These are phyloP conservation scores for Aureobasidium sp. DNA, from an alignment of 2,329 filamentous ascomycete genomes.

Conservation along the genomic window DNA sequence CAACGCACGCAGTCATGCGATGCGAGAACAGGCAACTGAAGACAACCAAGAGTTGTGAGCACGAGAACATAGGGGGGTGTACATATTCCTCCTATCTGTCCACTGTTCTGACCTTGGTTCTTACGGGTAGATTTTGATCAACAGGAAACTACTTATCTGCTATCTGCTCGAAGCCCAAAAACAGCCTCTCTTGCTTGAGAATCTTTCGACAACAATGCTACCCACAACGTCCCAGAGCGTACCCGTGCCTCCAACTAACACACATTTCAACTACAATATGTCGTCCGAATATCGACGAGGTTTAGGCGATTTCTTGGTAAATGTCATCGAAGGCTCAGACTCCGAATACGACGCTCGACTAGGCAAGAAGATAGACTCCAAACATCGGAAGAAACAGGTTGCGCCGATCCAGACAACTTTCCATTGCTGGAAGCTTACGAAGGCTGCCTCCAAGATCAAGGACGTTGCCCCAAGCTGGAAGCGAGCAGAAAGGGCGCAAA, in stretches of 20 bases:
- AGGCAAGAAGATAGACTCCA: background rate
- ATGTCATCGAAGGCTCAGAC: background rate
- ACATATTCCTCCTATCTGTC: too few relatives aligned
- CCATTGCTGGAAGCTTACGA: constrained; percentile 8
- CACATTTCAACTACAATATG: background rate
- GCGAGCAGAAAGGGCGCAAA: background rate
- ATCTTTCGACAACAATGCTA: background rate
- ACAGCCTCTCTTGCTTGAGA: background rate
- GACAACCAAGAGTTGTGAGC: background rate
- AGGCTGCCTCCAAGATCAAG: background rate
- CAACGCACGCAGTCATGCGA: constrained; percentile 2
- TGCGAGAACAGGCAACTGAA: background rate
- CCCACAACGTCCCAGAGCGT: background rate
- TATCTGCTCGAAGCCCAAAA: background rate
- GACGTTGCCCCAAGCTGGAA: background rate
- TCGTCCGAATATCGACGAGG: too few relatives aligned
- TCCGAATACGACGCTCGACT: background rate
- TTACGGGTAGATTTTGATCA: background rate
- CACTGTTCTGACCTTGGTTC: background rate
- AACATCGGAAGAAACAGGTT: background rate
- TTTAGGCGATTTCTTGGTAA: background rate
- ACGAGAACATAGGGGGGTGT: background rate
- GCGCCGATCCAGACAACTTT: background rate
- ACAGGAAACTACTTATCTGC: background rate
- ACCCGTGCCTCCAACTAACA: background rate